A percentile compares a stretch with the other conserved stretches of the same genome.
phyloP scores from a whole-genome alignment of 2,329 filamentous ascomycete species.

The Lachnellula arida region DNA sequence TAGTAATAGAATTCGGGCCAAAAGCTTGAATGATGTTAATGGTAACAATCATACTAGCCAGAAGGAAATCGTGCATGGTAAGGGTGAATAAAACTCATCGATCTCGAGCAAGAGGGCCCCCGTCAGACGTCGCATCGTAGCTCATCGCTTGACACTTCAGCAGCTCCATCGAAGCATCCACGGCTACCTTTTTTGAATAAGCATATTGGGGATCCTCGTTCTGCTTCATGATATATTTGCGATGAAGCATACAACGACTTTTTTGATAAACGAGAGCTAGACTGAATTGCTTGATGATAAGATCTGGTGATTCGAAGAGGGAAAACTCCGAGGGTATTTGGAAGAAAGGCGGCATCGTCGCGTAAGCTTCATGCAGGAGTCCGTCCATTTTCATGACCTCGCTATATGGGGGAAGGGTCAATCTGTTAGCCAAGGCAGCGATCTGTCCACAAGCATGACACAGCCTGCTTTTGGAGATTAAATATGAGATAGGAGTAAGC shows the following conservation, averaged over 20 bases:
- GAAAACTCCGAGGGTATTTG: constrained; percentile 45
- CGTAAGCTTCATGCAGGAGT: constrained; percentile 43
- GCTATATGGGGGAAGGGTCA: constrained; percentile 43
- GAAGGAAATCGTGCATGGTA: constrained; percentile 55
- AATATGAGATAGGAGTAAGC: constrained; percentile 54
- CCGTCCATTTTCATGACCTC: constrained; percentile 47
- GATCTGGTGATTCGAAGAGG: constrained; percentile 43
- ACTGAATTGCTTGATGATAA: constrained; percentile 50
- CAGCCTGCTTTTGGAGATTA: constrained; percentile 47
- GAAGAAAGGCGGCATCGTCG: constrained; percentile 44
- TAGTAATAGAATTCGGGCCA: not conserved
- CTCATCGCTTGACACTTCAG: constrained; percentile 45
- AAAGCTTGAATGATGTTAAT: constrained; percentile 31
- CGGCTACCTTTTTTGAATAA: constrained; percentile 47
- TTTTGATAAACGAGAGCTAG: constrained; percentile 51
- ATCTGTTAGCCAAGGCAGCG: constrained; percentile 44
- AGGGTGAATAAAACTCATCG: constrained; percentile 55
- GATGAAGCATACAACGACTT: constrained; percentile 50
- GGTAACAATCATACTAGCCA: constrained; percentile 57
- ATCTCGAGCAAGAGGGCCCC: constrained; percentile 47
- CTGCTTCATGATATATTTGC: constrained; percentile 46
- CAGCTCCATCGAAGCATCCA: constrained; percentile 45
- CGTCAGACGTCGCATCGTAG: constrained; percentile 46
- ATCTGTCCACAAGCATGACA: constrained; percentile 47
- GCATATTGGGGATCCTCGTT: constrained; percentile 41